A percentile compares a stretch with the other conserved stretches of the same genome.
These are phyloP conservation scores for Botryotinia calthae DNA, from an alignment of 2,329 filamentous ascomycete species.

Conservation along the genomic window DNA sequence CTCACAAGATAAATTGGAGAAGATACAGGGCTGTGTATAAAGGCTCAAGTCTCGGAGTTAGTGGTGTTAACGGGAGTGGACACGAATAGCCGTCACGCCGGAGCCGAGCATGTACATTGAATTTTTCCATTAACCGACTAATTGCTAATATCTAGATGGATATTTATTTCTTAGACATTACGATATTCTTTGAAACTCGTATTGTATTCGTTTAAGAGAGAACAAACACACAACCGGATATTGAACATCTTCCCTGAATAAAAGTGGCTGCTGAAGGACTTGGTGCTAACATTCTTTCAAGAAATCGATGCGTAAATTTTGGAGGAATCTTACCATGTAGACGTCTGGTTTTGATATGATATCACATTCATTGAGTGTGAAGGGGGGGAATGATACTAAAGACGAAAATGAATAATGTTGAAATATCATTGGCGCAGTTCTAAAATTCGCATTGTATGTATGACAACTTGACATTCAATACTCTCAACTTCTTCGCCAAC, in stretches of 20 bases:
- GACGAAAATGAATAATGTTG: neutral
- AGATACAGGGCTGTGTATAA: neutral
- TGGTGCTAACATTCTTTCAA: too few relatives aligned
- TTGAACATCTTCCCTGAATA: too few relatives aligned
- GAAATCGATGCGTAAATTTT: too few relatives aligned
- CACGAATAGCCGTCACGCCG: neutral
- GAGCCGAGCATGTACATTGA: neutral
- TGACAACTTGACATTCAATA: neutral
- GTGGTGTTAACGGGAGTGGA: neutral
- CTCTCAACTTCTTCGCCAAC: neutral
- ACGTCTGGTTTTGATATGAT: neutral
- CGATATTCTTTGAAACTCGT: neutral
- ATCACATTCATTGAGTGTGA: neutral
- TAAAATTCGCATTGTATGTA: neutral
- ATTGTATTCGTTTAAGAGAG: too few relatives aligned
- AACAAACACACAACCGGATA: neutral
- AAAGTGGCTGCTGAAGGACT: too few relatives aligned
- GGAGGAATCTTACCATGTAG: neutral
- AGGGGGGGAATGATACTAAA: neutral
- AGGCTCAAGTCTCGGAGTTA: neutral
- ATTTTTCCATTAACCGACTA: neutral
- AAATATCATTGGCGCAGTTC: neutral
- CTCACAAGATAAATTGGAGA: neutral
- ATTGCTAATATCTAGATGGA: neutral
- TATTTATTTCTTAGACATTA: neutral